Conservation (phyloP, 2,329 filamentous ascomycete species). For the Fusarium metavorans region DNA sequence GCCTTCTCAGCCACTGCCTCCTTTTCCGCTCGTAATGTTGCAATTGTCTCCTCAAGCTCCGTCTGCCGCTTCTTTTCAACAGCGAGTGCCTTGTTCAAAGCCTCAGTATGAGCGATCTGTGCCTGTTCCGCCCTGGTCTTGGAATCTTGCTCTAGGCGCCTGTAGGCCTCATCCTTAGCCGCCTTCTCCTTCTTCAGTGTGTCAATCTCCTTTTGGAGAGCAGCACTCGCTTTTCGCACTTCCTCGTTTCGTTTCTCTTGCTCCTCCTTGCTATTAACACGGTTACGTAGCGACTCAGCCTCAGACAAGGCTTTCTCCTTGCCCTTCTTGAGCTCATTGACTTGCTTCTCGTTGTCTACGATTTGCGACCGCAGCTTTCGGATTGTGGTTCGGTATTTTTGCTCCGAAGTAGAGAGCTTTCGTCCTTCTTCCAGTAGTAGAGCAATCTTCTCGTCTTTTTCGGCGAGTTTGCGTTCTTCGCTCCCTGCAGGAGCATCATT, state of each 20-base stretch:
- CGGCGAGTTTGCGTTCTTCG: conserved; percentile 81
- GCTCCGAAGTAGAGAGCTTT: conserved; percentile 85
- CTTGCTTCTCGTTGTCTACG: conserved; percentile 73
- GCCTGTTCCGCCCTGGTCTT: conserved; percentile 74
- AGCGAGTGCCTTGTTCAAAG: conserved; percentile 75
- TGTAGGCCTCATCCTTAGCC: conserved; percentile 73
- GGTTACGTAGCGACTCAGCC: conserved; percentile 58
- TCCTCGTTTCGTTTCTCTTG: conserved; percentile 67
- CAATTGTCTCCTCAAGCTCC: conserved; percentile 68
- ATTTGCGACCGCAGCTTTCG: conserved; percentile 81
- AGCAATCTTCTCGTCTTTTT: conserved; percentile 92
- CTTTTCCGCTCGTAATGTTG: conserved; percentile 82
- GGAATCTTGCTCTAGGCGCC: conserved; percentile 77
- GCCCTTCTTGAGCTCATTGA: conserved; percentile 68
- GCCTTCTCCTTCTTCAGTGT: conserved; percentile 63
- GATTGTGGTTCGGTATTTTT: conserved; percentile 84
- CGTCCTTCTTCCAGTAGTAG: conserved; percentile 93
- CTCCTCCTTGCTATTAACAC: conserved; percentile 62
- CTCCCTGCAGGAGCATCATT: conserved; percentile 73
- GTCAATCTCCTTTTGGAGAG: conserved; percentile 54
- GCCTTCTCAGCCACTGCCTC: conserved; percentile 78
- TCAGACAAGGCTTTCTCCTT: conserved; percentile 70
- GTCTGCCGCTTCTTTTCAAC: conserved; percentile 69
- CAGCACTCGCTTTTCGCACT: conserved; percentile 66
- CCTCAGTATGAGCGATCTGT: conserved; percentile 73